Conservation (phyloP, 495 filamentous ascomycete species). For the Hyphodiscus hymeniophilus region DNA sequence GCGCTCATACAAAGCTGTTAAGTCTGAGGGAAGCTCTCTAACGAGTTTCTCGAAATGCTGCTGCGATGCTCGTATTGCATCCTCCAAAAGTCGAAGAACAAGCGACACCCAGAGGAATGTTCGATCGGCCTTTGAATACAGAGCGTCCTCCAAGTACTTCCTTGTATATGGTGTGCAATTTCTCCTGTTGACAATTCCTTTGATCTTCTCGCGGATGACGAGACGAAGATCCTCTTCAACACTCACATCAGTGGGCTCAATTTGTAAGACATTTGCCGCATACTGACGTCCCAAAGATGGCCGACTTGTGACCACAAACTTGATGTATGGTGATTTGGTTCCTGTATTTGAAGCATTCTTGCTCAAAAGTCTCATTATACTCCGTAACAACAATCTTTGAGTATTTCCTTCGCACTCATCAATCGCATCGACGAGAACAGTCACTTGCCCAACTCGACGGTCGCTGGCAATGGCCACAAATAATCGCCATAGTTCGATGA, state of each 20-base stretch:
- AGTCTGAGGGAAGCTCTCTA: slow-evolving; percentile 9
- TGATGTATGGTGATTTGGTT: slow-evolving; percentile 5
- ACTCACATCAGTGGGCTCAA: slow-evolving; percentile 10
- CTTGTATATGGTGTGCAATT: slow-evolving; percentile 3
- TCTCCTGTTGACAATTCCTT: slow-evolving; percentile 9
- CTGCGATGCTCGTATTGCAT: not conserved
- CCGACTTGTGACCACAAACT: slow-evolving; percentile 21
- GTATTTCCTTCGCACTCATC: slow-evolving; percentile 23
- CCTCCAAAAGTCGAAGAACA: slow-evolving; percentile 15
- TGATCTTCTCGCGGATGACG: slow-evolving; percentile 7
- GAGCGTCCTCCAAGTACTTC: slow-evolving; percentile 9
- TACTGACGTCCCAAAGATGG: slow-evolving; percentile 10
- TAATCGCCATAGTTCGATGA: slow-evolving; percentile 20
- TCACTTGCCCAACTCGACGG: slow-evolving; percentile 11
- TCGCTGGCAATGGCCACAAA: slow-evolving; percentile 18
- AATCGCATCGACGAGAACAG: slow-evolving; percentile 23
- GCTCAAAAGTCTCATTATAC: slow-evolving; percentile 7
- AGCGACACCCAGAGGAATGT: slow-evolving; percentile 25
- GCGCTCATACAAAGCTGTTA: slow-evolving; percentile 14
- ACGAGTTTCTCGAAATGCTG: slow-evolving; percentile 17
- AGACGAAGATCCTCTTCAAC: slow-evolving; percentile 10
- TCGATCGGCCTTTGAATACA: slow-evolving; percentile 14
- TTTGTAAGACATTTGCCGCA: slow-evolving; percentile 8
- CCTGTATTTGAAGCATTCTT: not conserved
- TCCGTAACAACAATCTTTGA: slow-evolving; percentile 10